phyloP scores from a whole-genome alignment of 2,329 filamentous ascomycete species.

The Beauveria pseudobassiana region DNA sequence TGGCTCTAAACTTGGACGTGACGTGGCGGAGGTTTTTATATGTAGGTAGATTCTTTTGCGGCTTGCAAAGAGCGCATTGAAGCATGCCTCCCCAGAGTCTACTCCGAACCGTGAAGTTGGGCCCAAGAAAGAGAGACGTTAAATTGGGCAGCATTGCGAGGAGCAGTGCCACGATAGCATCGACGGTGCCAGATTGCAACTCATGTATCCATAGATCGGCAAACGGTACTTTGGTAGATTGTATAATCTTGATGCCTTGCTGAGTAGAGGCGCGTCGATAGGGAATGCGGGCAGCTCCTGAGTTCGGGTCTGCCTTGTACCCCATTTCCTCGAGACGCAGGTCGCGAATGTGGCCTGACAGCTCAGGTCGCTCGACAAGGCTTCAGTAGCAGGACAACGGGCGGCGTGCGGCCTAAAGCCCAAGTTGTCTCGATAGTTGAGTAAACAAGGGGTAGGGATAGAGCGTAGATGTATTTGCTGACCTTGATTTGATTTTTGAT shows the following conservation, averaged over 20 bases:
- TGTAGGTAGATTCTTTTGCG: background rate
- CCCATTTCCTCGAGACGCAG: background rate
- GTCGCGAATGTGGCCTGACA: background rate
- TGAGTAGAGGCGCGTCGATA: background rate
- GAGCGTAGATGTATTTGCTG: background rate
- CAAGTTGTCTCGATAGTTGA: background rate
- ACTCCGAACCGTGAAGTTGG: background rate
- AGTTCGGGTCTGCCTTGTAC: background rate
- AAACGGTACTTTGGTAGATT: background rate
- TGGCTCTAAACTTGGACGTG: background rate
- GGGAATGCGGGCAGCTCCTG: background rate
- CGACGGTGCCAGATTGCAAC: background rate
- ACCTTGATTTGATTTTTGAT: too few species aligned
- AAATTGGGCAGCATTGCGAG: background rate
- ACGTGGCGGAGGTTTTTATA: background rate
- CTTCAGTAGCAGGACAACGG: background rate
- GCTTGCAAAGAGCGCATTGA: background rate
- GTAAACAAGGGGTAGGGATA: background rate
- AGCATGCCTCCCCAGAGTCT: background rate
- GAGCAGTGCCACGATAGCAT: background rate
- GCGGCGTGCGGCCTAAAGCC: background rate
- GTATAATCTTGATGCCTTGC: background rate
- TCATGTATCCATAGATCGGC: background rate
- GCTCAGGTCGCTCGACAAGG: background rate
- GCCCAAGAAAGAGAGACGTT: background rate